Percentiles rank a stretch among this genome's conserved stretches.
phyloP scores from a whole-genome alignment of 768 basidiomycete genomes.

The Boletellus ananas region DNA sequence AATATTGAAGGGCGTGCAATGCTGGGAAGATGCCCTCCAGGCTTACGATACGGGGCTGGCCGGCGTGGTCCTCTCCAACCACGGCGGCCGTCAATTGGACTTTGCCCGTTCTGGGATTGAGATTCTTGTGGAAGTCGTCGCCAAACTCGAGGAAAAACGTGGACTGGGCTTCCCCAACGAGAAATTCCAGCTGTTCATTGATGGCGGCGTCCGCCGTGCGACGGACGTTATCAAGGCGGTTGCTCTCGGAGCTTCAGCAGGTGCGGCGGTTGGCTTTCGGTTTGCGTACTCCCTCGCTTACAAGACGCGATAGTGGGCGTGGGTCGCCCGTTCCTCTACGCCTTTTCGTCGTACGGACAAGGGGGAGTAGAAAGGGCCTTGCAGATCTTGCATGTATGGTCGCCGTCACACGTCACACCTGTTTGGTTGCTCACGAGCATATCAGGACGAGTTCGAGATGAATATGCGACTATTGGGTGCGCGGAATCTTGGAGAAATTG shows the following conservation, averaged over 20 bases:
- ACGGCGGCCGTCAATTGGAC: slow-evolving; percentile 77
- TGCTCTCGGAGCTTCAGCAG: slow-evolving; percentile 86
- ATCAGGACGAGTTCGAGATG: slow-evolving; percentile 96
- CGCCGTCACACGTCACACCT: not conserved
- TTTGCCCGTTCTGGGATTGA: slow-evolving; percentile 87
- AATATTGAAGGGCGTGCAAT: slow-evolving; percentile 85
- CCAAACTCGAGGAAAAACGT: slow-evolving; percentile 60
- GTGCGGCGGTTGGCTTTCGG: slow-evolving; percentile 27
- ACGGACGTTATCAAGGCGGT: slow-evolving; percentile 88
- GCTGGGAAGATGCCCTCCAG: slow-evolving; percentile 85
- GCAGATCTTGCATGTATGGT: slow-evolving; percentile 66
- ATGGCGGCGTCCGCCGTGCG: slow-evolving; percentile 92
- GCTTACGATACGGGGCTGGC: slow-evolving; percentile 75
- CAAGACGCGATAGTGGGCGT: slow-evolving; percentile 54
- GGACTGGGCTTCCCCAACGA: slow-evolving; percentile 73
- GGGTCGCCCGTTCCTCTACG: slow-evolving; percentile 84
- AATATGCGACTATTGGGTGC: slow-evolving; percentile 92
- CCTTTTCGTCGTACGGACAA: slow-evolving; percentile 83
- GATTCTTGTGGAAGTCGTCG: slow-evolving; percentile 82
- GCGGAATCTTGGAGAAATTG: slow-evolving; percentile 70
- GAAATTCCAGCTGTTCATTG: slow-evolving; percentile 81
- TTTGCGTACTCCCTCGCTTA: slow-evolving; percentile 5
- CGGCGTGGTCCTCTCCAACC: slow-evolving; percentile 84
- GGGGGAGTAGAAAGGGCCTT: slow-evolving; percentile 84
- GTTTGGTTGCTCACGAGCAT: not conserved